Evolutionary conservation across 2,329 filamentous ascomycete genomes (phyloP), one percentile per base, ranked within the genome.

Genomic region (Fusarium sarcochroum): DNA sequence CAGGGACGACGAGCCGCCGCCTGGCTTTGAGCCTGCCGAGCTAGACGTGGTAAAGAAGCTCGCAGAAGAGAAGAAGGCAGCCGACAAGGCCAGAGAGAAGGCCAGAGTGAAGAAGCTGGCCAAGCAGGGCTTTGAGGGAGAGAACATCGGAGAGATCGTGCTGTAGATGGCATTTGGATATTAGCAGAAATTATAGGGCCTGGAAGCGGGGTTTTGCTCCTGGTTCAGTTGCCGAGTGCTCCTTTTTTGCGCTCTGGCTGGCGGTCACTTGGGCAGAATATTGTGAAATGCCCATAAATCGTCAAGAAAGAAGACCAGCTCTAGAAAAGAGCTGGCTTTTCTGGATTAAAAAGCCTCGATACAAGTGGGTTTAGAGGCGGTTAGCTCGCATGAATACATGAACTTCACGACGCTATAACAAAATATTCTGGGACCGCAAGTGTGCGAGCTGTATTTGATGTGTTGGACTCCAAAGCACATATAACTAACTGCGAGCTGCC

Each of bases 1-100:
- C 83, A 93, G 92, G 76, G 96, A 99, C 80, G 96, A 99, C 79
- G 90, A 97, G 60, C 85, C 93, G 18, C 86, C 93, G 15, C 93
- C 93, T 1, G 89, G 90, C 32, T 93, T 91, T 68, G 83, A 88
- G 73, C 76, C 79, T 68, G 93, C 89, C 3, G 86, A 93, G 1
- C 83, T 89, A 47, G 87, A 91, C 46, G 82, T 90, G 67, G 93
- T 97, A 37, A 89, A 90, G 69, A 88, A 87, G 64, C 80, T 96
- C 44, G 91, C 91, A 68, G 92, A 93, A 79, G 86, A 91, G 76
- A 89, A 90, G 76, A 91, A 92, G 68, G 83, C 80, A 6, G 84
- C 86, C 56, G 90, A 93, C 71, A 94, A 92, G 83, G 83, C 81
- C 58, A 89, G 84, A 74, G 93, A 97, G 70, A 96, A 93, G 84